Base-by-base conservation (phyloP, 208 protist genomes). In the Crithidia expoeki region DNA sequence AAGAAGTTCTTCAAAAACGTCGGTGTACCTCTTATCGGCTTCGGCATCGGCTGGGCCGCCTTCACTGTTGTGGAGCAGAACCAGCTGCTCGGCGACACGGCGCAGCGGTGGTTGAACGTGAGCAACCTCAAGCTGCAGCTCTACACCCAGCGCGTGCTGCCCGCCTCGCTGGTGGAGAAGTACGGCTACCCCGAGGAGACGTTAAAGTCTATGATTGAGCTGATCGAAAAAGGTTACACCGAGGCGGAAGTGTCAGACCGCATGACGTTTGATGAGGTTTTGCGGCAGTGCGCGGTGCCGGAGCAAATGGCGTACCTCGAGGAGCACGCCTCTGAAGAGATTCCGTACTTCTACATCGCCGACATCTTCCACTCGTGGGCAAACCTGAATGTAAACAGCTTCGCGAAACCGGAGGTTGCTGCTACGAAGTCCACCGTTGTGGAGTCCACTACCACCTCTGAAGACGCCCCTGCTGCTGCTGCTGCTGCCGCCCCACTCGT, bases 261-360 rank as follows among this genome's bases (percentile, higher is more conserved):
- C 9, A 81, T 90, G 74, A 82, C 87, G 10, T 96, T 96, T 62
- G 81, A 92, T n/a, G 72, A 93, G 63, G 70, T 96, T 17, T 69
- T 96, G 28, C 21, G 51, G 23, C 79, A 96, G 53, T 96, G 92
- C 69, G 70, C 77, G 21, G 64, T 92, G 52, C 42, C 69, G 19
- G 85, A 93, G 65, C 92, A 96, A 69, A 81, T 96, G 30, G 76
- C 68, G 16, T 96, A 81, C 68, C 81, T 96, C 19, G 86, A 92
- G 72, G 88, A 96, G 46, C 92, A 96, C 71, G 80, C 85, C 3
- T 74, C 67, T 9, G 82, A 94, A 50, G 89, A 93, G 25, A 93
- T 96, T 66, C 92, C 92, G 46, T 96, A 94, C 72, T 94, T 96
- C 64, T 96, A 94, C 84, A 94, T 94, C 69, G 80, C 84, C 16